Conservation (phyloP, 73 alveolate genomes). For the Paramecium caudatum region DNA sequence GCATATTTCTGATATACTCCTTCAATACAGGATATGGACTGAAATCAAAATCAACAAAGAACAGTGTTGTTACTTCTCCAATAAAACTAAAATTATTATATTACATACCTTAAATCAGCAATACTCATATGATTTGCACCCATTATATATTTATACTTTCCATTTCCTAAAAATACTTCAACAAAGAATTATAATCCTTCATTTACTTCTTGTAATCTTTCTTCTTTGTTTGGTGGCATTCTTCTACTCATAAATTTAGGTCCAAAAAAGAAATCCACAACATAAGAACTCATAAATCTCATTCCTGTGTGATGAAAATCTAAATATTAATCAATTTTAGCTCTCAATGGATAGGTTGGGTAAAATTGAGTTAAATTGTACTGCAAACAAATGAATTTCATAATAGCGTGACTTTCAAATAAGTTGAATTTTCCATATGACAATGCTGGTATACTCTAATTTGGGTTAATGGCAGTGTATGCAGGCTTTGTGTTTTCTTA, state of each 20-base stretch:
- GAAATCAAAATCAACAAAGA: constrained; percentile 37
- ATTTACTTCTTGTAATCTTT: not conserved
- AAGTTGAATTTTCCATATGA: constrained; percentile 60
- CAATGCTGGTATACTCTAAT: constrained; percentile 65
- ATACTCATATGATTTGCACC: not conserved
- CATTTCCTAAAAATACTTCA: not conserved
- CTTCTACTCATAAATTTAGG: not conserved
- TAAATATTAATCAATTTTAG: constrained; percentile 60
- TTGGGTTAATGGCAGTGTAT: constrained; percentile 68
- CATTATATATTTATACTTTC: constrained; percentile 16
- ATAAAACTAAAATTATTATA: not conserved
- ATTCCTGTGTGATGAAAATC: constrained; percentile 64
- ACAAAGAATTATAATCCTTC: not conserved
- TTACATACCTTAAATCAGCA: constrained; percentile 31
- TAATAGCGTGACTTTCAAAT: constrained; percentile 73
- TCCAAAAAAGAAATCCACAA: constrained; percentile 25
- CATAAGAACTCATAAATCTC: not conserved
- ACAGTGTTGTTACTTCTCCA: not conserved
- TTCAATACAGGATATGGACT: constrained; percentile 7
- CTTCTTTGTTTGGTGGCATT: not conserved
- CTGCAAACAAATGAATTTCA: constrained; percentile 42
- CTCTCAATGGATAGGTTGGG: constrained; percentile 54
- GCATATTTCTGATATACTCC: not conserved
- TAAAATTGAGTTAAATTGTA: not conserved
- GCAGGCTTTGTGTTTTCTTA: constrained; percentile 1